phyloP scores from a whole-genome alignment of 2,329 filamentous ascomycete genomes.

The Thielaviopsis punctulata region DNA sequence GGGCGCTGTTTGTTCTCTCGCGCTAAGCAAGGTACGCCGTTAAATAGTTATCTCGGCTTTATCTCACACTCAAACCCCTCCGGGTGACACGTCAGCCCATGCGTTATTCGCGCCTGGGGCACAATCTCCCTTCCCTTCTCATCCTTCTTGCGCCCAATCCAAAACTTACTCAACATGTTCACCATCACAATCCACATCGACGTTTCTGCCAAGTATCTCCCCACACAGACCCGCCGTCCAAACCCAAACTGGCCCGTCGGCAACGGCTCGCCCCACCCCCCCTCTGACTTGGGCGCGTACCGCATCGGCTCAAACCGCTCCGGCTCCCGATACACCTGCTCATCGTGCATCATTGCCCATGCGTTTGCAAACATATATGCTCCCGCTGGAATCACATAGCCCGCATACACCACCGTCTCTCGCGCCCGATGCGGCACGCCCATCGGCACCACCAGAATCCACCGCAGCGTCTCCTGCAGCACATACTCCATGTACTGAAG shows the following conservation, averaged over 20 bases:
- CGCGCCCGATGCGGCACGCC: conserved; percentile 37
- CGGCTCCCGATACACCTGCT: conserved; percentile 23
- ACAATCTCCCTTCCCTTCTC: conserved; percentile 20
- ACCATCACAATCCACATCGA: conserved; percentile 26
- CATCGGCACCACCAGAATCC: conserved; percentile 28
- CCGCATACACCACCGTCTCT: conserved; percentile 38
- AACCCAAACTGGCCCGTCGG: conserved; percentile 34
- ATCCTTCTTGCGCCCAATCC: conserved; percentile 13
- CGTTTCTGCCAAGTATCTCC: conserved; percentile 31
- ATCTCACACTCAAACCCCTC: conserved; percentile 16
- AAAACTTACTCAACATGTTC: conserved; percentile 22
- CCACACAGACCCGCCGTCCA: conserved; percentile 32
- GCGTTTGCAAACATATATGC: conserved; percentile 26
- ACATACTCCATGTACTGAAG: conserved; percentile 28
- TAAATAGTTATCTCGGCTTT: too few species aligned
- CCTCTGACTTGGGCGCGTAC: conserved; percentile 20
- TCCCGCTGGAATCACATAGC: conserved; percentile 39
- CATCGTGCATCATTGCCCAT: conserved; percentile 28
- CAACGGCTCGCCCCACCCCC: conserved; percentile 27
- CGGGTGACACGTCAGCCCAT: conserved; percentile 17
- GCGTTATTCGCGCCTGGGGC: conserved; percentile 16
- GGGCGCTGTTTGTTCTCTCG: too few species aligned
- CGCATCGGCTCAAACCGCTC: conserved; percentile 29
- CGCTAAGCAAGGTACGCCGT: too few species aligned
- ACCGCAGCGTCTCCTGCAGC: conserved; percentile 29